Conservation (phyloP, 805 yeast species). For the Wickerhamomyces bisporus region DNA sequence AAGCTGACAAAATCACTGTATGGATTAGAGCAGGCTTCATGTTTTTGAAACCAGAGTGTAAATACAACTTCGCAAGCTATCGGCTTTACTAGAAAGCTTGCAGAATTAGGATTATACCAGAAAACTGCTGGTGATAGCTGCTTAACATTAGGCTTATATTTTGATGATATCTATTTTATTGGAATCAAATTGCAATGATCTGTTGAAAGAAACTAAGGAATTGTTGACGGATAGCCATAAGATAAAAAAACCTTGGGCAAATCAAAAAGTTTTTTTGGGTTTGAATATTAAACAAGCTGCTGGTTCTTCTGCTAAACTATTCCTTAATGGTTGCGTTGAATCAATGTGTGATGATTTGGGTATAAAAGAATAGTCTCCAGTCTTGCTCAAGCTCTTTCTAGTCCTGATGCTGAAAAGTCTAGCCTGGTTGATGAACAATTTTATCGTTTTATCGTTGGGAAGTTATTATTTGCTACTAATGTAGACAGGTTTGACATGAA, state of each 20-base stretch:
- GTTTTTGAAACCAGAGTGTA: not conserved
- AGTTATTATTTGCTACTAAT: conserved; percentile 3
- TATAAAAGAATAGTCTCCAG: not conserved
- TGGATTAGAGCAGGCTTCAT: not conserved
- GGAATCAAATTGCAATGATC: not conserved
- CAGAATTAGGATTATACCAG: conserved; percentile 44
- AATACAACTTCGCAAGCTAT: not conserved
- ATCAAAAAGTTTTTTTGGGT: conserved; percentile 2
- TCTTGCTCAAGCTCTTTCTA: not conserved
- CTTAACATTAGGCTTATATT: conserved; percentile 40
- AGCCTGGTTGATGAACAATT: not conserved
- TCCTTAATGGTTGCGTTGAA: not conserved
- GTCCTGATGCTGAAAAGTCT: not conserved
- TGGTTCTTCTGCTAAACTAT: not conserved
- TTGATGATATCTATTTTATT: conserved; percentile 39
- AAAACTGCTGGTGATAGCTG: conserved; percentile 39
- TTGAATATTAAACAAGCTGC: not conserved
- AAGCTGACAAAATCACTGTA: not conserved
- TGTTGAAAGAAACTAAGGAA: not conserved
- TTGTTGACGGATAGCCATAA: not conserved
- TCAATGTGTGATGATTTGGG: not conserved
- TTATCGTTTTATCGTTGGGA: conserved; percentile 3
- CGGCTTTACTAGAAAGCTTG: not conserved
- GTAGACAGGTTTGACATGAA: conserved; percentile 3
- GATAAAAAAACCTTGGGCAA: conserved; percentile 3